Conservation (phyloP, 768 basidiomycete genomes). For the Lactarius indigo region DNA sequence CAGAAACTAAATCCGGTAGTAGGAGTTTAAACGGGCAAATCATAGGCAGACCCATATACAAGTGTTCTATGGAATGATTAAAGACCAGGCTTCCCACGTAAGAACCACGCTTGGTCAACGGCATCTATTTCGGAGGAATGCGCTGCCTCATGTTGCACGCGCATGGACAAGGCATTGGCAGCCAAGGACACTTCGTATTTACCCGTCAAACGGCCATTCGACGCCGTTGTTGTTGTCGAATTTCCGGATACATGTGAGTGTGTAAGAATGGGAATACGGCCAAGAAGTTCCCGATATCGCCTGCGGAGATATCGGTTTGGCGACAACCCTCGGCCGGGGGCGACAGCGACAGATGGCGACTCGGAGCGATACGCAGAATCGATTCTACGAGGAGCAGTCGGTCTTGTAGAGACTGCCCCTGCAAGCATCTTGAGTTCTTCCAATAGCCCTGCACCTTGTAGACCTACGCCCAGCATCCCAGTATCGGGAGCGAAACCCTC, state of each 20-base stretch:
- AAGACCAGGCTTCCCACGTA: not conserved
- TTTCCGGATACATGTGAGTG: not conserved
- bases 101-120: conserved; percentile 38
- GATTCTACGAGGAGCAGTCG: conserved; percentile 17
- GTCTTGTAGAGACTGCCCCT: conserved; percentile 31
- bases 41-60: not conserved
- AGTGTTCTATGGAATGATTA: not conserved
- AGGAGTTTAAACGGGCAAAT: too few relatives aligned
- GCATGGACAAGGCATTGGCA: conserved; percentile 30
- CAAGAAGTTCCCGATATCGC: conserved; percentile 58
- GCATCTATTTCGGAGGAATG: conserved; percentile 29
- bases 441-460: conserved; percentile 43
- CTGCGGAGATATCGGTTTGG: conserved; percentile 38
- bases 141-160: conserved; percentile 4
- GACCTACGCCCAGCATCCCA: conserved; percentile 37
- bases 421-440: conserved; percentile 47
- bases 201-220: not conserved
- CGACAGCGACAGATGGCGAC: not conserved
- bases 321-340: not conserved
- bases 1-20: not conserved
- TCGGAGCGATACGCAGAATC: conserved; percentile 1
- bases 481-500: conserved; percentile 24
- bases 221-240: not conserved
- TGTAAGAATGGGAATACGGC: conserved; percentile 55
- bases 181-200: conserved; percentile 35